Evolutionary conservation across 106 monocot species (phyloP), one percentile per base, ranked within the genome.

Genomic region (Vanilla planifolia): DNA sequence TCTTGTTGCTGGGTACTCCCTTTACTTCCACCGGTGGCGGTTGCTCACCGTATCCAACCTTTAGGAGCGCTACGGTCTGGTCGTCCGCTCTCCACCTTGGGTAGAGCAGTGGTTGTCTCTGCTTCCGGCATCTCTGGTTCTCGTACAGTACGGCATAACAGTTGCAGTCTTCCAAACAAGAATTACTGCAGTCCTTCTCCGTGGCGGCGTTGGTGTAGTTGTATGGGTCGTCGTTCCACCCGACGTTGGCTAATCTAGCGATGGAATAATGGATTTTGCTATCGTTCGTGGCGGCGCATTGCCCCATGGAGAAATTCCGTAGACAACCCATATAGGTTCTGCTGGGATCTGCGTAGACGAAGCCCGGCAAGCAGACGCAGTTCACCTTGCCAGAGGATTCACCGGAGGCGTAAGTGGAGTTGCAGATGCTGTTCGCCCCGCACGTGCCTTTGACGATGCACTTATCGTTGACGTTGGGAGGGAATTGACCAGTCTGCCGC

Each of bases 31-130:
- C 15, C 2, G 23, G 24, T 48, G 48, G 48, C 5, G 24, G 23
- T 8, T 21, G 50, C 15, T 53, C 30, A 29, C 30, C 27, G 40
- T 33, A 40, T 25, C 55, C 39, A 8, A 63, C 39, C 33, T 68
- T 73, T 24, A 72, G 3, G 26, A 62, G 30, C 2, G 66, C 37
- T 10, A 25, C 50, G 23, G 55, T 59, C 20, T 51, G 23, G 20
- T 46, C 56, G 9, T 0, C 27, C 24, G 1, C 14, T 0, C 11
- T 15, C 43, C 48, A 30, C 24, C 33, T 43, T 1, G 69, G 73
- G 30, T 79, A 73, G 22, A 67, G 62, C n/a, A 79, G 59, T 5
- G 79, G 79, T 2, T 30, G 22, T 60, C 68, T 79, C 51, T 75
- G 75, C 50, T 75, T 80, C 55, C 63, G 67, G 46, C 80, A 80